These are phyloP conservation scores for Diplodia intermedia DNA, from an alignment of 2,329 filamentous ascomycete species.

Conservation along the genomic window DNA sequence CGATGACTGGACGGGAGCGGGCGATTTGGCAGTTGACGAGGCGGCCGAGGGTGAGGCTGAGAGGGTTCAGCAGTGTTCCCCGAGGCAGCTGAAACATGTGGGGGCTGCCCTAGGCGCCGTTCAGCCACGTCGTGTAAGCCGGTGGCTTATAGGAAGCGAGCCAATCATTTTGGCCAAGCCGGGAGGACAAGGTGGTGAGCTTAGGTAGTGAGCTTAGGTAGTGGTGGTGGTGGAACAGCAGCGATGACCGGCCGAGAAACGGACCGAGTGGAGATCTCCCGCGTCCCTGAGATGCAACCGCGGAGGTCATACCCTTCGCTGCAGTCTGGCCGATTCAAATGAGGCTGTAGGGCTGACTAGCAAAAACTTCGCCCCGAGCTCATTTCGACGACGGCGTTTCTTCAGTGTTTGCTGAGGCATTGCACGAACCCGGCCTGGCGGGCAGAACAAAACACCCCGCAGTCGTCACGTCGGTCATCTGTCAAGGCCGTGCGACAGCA, in stretches of 20 bases:
- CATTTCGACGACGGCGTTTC: neutral
- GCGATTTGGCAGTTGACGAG: neutral
- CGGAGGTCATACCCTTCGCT: conserved; percentile 13
- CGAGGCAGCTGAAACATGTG: neutral
- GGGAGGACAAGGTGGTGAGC: neutral
- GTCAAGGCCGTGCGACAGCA: neutral
- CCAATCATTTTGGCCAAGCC: neutral
- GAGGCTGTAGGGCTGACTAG: conserved; percentile 6
- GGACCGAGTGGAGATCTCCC: conserved; percentile 17
- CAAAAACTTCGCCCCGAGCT: neutral
- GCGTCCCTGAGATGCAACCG: conserved; percentile 5
- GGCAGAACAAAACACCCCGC: too few relatives aligned
- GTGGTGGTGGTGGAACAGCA: neutral
- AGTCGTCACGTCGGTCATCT: neutral
- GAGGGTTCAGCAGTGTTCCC: neutral
- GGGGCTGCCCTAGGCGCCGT: neutral
- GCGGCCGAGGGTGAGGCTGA: neutral
- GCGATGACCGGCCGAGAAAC: conserved; percentile 1
- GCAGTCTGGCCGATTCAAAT: neutral
- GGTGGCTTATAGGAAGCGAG: neutral
- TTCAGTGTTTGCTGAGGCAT: neutral
- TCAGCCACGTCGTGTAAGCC: neutral
- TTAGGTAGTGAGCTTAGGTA: too few relatives aligned
- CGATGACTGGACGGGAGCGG: neutral
- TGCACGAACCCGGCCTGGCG: neutral